Base-by-base conservation (phyloP, 805 yeast species). In the Hanseniaspora hatyaiensis region DNA sequence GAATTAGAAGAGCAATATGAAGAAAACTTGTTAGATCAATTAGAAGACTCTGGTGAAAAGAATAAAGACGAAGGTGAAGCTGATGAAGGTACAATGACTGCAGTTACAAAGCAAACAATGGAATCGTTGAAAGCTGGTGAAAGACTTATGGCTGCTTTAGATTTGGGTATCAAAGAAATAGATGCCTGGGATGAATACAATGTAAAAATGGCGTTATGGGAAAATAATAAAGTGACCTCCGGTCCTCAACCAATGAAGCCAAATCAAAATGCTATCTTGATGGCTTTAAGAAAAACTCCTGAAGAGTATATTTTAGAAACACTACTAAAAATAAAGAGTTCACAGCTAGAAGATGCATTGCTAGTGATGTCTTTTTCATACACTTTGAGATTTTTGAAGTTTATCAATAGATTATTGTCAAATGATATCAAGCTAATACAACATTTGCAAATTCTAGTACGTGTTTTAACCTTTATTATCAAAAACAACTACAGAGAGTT, bases 71-170 rank as follows among this genome's bases (percentile, higher is more conserved):
- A 32, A 8, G 48, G 13, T 2, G 66, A 58, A 20, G 72, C 65
- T 40, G 65, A 56, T 3, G 68, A 61, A 8, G 67, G 59, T 24
- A 65, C 58, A 8, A 66, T 73, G 3, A 71, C 74, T 5, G 73
- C 73, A 47, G 96, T 85, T 15, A 72, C 76, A 30, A 80, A 80
- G 56, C 95, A 88, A 63, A 86, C 95, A 0, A 68, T 80, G 60
- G 98, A 92, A 57, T 82, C 96, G 1, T 72, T 92, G 59, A 89
- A 89, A 63, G 92, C 96, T 1, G 95, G 97, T 53, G 98, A 89
- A 64, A 80, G 80, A 57, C 65, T 89, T 40, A 80, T 85, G 75
- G 97, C 89, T 61, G 96, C 96, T 0, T 66, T 89, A 42, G 96
- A 92, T 54, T 67, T 88, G 51, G 94, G 94, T 0, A 65, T 67